These are phyloP conservation scores for Malus hybrid DNA, from an alignment of 331 rosid species.

Conservation along the genomic window DNA sequence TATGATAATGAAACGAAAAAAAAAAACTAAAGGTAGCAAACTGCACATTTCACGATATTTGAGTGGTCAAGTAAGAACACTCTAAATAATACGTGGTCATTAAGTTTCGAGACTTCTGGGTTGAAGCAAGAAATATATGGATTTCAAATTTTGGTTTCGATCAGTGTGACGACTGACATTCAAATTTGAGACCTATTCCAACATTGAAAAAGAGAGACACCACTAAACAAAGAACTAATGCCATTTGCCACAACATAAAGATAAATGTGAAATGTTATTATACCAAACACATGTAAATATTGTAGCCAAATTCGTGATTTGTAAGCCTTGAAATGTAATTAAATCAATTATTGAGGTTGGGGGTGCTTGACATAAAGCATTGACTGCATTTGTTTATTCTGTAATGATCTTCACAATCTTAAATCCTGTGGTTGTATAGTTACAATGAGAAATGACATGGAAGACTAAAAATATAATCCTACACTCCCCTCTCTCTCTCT, in stretches of 20 bases:
- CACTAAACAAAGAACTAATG: neutral
- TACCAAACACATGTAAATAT: neutral
- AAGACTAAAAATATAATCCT: conserved; percentile 37
- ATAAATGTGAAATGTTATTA: neutral
- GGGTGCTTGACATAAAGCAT: conserved; percentile 1
- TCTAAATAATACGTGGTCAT: neutral
- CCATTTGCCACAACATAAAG: neutral
- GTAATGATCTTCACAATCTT: conserved; percentile 53
- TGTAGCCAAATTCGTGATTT: too few relatives aligned
- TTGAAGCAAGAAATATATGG: too few relatives aligned
- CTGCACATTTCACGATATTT: too few relatives aligned
- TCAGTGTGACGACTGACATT: too few relatives aligned
- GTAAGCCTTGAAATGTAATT: neutral
- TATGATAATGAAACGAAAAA: too few relatives aligned
- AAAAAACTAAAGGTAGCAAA: too few relatives aligned
- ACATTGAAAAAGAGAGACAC: too few relatives aligned
- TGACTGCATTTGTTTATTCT: conserved; percentile 45
- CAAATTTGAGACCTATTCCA: too few relatives aligned
- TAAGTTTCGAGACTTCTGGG: too few relatives aligned
- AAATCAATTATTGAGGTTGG: neutral
- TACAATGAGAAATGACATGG: conserved; percentile 31
- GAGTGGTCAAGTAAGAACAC: too few relatives aligned
- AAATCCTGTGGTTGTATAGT: conserved; percentile 44
- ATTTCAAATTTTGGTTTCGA: too few relatives aligned
- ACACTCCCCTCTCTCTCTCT: conserved; percentile 22